These are phyloP conservation scores for Dunaliella sp. DNA, from an alignment of 139 green algal genomes.

Conservation along the genomic window DNA sequence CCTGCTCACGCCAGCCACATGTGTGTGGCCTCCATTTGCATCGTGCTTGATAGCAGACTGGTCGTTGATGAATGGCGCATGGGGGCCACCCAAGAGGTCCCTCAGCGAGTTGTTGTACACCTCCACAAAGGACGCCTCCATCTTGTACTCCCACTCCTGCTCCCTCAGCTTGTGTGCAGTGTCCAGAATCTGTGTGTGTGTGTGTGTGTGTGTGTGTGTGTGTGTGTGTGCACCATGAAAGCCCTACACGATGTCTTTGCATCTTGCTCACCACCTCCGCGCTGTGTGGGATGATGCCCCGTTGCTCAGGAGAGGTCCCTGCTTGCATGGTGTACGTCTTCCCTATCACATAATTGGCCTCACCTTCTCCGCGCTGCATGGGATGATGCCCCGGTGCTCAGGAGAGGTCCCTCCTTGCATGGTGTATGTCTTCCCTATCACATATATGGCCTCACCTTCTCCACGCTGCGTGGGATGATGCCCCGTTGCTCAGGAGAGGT, in stretches of 20 bases:
- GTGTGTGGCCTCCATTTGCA: conserved; percentile 68
- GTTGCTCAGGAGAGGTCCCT: conserved; percentile 22
- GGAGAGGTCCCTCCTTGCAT: conserved; percentile 73
- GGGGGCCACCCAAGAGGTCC: conserved; percentile 74
- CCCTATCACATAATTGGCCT: too few relatives aligned
- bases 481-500: conserved; percentile 48
- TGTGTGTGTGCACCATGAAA: too few relatives aligned
- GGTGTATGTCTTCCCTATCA: conserved; percentile 98
- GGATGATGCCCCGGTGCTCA: conserved; percentile 81
- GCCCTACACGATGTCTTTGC: too few relatives aligned
- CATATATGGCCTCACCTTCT: conserved; percentile 80
- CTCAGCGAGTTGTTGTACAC: conserved; percentile 45
- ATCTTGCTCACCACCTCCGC: conserved; percentile 80
- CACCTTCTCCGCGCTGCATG: conserved; percentile 77
- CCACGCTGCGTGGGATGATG: conserved; percentile 87
- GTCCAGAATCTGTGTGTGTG: conserved; percentile 64
- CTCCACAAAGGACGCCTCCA: conserved; percentile 90
- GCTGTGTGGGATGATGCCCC: conserved; percentile 87
- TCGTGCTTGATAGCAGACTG: conserved; percentile 85
- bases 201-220: not conserved
- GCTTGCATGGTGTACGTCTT: conserved; percentile 98
- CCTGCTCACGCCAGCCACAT: conserved; percentile 49
- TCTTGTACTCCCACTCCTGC: conserved; percentile 79
- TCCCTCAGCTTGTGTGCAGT: conserved; percentile 46
- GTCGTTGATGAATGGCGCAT: conserved; percentile 48